phyloP scores from a whole-genome alignment of 2,329 filamentous ascomycete species.

The Colletotrichum australisinense region DNA sequence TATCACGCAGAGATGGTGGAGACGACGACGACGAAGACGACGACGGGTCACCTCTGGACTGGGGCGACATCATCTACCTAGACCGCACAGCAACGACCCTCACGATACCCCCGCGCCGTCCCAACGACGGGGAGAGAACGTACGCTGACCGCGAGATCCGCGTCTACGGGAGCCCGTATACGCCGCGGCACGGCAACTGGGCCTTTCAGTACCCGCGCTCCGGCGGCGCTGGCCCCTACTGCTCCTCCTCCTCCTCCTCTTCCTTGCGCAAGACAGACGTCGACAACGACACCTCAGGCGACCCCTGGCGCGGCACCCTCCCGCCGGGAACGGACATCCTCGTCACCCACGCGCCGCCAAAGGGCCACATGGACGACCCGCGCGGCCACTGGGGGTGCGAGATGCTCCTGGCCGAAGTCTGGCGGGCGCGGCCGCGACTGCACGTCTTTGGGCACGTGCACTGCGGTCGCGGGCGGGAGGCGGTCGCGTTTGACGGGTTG shows the following conservation, averaged over 20 bases:
- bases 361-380: slow-evolving; percentile 48
- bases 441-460: slow-evolving; percentile 54
- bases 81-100: slow-evolving; percentile 37
- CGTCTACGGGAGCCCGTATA: slow-evolving; percentile 50
- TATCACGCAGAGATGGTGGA: not conserved
- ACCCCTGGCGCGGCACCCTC: slow-evolving; percentile 43
- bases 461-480: slow-evolving; percentile 46
- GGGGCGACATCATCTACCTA: slow-evolving; percentile 42
- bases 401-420: slow-evolving; percentile 44
- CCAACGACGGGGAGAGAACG: not conserved
- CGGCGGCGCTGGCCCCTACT: too few relatives aligned
- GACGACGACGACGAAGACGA: slow-evolving; percentile 12
- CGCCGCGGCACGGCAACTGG: slow-evolving; percentile 49
- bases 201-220: slow-evolving; percentile 53
- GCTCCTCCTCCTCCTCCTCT: too few relatives aligned
- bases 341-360: slow-evolving; percentile 52
- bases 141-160: slow-evolving; percentile 35
- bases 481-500: slow-evolving; percentile 43
- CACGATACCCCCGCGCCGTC: slow-evolving; percentile 39
- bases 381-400: slow-evolving; percentile 43
- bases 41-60: slow-evolving; percentile 33
- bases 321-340: slow-evolving; percentile 48
- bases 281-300: not conserved
- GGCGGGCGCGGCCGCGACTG: slow-evolving; percentile 45
- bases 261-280: not conserved